A percentile compares a stretch with the other conserved stretches of the same genome.
Evolutionary conservation across 495 filamentous ascomycete species (phyloP).

Genomic region (Penicillium dipodomyicola): DNA sequence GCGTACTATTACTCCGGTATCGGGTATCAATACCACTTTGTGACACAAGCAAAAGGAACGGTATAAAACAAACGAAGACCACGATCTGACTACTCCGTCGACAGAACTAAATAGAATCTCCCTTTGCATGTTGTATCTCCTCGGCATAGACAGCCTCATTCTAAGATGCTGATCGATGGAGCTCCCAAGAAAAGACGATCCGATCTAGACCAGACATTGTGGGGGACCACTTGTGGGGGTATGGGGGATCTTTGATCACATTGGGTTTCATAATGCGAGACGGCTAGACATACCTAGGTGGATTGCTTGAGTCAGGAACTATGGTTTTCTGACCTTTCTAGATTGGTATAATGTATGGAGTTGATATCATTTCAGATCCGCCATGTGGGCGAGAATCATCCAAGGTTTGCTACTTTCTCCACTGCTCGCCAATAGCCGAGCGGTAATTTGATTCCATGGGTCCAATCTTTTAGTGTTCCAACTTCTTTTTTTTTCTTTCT

Average conservation of each 20-base stretch:
- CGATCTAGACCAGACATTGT: constrained; percentile 6
- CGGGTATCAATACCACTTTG: neutral
- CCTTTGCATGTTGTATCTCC: neutral
- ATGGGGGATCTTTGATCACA: neutral
- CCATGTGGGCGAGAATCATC: neutral
- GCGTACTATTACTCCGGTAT: neutral
- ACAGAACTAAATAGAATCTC: neutral
- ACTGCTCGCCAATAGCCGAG: constrained; percentile 9
- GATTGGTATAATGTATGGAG: neutral
- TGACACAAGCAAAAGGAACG: neutral
- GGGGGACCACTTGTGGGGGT: neutral
- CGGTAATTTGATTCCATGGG: neutral
- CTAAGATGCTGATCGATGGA: neutral
- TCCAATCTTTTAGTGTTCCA: neutral
- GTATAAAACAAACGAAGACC: neutral
- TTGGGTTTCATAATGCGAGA: neutral
- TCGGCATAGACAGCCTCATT: neutral
- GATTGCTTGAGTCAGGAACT: neutral
- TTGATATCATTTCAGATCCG: constrained; percentile 1
- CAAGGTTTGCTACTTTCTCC: neutral
- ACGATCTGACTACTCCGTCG: neutral
- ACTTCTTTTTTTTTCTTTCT: neutral
- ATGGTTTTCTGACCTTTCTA: neutral
- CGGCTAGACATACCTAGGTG: no score
- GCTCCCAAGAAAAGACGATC: constrained; percentile 1